Percentiles rank a stretch among this genome's conserved stretches.
Conservation (phyloP, 352 stramenopile species). For the Pythium pyrilobum region DNA sequence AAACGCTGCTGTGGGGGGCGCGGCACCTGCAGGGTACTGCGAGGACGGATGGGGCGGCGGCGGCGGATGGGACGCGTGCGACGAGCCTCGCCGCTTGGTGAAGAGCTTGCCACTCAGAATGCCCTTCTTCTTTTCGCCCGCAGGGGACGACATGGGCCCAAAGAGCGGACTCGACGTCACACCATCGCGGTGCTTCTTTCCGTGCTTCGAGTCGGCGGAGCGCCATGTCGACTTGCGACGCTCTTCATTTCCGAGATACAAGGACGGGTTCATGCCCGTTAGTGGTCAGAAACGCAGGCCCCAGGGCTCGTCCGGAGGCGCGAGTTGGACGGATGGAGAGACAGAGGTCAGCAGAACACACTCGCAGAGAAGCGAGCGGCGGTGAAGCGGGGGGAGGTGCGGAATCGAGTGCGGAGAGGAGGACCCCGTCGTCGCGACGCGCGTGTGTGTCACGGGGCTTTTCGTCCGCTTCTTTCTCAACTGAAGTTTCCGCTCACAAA, state of each 20-base stretch:
- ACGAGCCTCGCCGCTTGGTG: constrained; percentile 37
- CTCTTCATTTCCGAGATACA: constrained; percentile 2
- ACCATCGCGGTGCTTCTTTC: constrained; percentile 1
- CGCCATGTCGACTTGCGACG: constrained; percentile 15
- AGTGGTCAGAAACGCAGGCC: no score
- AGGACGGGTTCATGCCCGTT: constrained; percentile 8
- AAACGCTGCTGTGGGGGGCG: neutral
- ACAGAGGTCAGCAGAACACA: no score
- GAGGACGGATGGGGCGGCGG: constrained; percentile 1
- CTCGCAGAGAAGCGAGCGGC: no score
- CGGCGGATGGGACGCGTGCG: constrained; percentile 16
- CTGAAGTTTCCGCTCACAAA: constrained; percentile 11
- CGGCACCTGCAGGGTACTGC: neutral
- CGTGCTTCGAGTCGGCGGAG: neutral
- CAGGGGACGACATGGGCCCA: constrained; percentile 7
- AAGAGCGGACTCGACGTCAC: constrained; percentile 6
- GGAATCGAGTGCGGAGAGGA: no score
- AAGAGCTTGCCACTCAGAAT: constrained; percentile 48
- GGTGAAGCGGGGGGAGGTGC: neutral
- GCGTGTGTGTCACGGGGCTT: neutral
- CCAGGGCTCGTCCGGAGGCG: no score
- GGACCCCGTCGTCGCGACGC: no score
- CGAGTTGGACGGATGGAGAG: no score
- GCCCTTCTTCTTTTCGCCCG: constrained; percentile 25
- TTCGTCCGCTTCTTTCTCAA: neutral